Evolutionary conservation across 106 monocot species (phyloP), one percentile per base, ranked within the genome.

Genomic region (Allium cepa): DNA sequence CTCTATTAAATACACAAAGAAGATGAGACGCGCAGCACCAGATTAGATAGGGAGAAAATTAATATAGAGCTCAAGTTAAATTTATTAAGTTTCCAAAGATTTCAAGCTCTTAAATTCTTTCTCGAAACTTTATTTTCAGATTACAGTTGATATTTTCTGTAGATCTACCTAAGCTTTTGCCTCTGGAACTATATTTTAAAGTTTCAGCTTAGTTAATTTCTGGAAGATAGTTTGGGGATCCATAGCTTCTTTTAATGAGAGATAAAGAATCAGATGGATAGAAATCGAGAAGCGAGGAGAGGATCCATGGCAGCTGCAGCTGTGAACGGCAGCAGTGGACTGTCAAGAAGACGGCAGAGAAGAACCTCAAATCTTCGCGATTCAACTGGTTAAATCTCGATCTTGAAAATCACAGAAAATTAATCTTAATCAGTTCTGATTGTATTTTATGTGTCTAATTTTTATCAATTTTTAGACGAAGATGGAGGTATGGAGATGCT

Each of bases 401-500:
- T 50, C 61, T 47, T 62, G 47, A 50, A 36, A 36, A 36, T 36
- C 5, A 36, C 36, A 36, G 36, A 36, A 36, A 36, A 36, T 36
- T 36, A 36, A 36, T 36, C 36, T 5, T 36, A 36, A 59, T 17
- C 59, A 55, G 53, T 55, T 55, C 11, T 8, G 15, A 58, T 55
- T 70, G 45, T 13, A 11, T 11, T 10, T 61, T 71, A 62, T 17
- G 49, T 65, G 16, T 61, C 14, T 75, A 8, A 45, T 72, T 63
- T 45, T 36, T 36, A 36, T 36, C 3, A 36, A 55, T 12, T 55
- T 47, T 55, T 80, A 90, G 93, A 90, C 17, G 87, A 86, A 16
- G 90, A 94, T 60, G 93, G 82, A 28, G 80, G 46, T 72, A 69
- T 76, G 71, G 90, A 90, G 82, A 80, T 85, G 80, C 82, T 67